Evolutionary conservation across 2,329 filamentous ascomycete species (phyloP), one percentile per base, ranked within the genome.

Genomic region (Aurifilum marmelostoma): DNA sequence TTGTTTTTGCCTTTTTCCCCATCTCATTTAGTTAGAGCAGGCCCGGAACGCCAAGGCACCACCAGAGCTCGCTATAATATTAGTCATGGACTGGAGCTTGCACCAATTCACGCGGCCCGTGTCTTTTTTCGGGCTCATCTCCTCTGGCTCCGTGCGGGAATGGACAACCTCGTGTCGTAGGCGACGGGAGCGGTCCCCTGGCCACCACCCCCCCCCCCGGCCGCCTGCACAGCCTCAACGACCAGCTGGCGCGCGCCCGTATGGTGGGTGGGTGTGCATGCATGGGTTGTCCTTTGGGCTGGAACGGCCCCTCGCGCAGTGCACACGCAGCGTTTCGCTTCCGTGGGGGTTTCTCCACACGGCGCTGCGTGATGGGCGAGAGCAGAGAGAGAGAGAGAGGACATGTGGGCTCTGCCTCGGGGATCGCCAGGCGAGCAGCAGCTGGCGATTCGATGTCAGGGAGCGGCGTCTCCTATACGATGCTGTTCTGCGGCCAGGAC

Each of bases 161-260:
- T 56, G 52, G 52, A 56, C 27, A 27, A 56, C 52, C 56, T 66
- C 65, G 65, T 66, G 65, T 66, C 54, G 56, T 41, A 39, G 43
- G 52, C 24, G 12, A 29, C 52, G 52, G 52, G 52, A 56, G 27
- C 24, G 52, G 14, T 56, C 52, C 52, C 52, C 52, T 56, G 52
- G 12, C 24, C 32, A 18, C 43, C 18, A 37, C 11, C 29, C 47
- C 32, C 9, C 21, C 52, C 52, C 27, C 27, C 27, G 32, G 32
- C 32, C 56, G 47, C 29, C 34, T 68, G 66, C 69, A 70, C 69
- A 68, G 69, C 69, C 69, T 70, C 69, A 59, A 59, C 64, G n/a
- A 59, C 62, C 27, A 29, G 59, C 68, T 65, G 66, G 50, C 60
- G 67, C 54, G 52, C 54, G 39, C 67, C 52, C 34, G 37, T 24